Evolutionary conservation across 1,139 yeast species (phyloP).

Genomic region (Yamadazyma membranifaciens): DNA sequence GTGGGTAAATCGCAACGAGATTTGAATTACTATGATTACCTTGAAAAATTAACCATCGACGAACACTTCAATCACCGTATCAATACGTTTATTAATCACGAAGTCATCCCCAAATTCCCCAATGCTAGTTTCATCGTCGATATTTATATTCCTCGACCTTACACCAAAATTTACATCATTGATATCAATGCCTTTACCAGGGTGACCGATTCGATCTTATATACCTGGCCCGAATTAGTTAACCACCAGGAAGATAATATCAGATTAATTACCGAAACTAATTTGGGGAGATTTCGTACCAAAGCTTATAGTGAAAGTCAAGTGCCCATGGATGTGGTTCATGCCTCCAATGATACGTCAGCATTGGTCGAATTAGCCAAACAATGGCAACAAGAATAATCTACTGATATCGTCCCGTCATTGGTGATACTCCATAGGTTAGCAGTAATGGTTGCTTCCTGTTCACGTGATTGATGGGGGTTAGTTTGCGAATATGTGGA

Average conservation of each 20-base stretch:
- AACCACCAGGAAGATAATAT: constrained; percentile 35
- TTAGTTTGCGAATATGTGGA: no score
- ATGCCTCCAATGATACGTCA: constrained; percentile 68
- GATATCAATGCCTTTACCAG: constrained; percentile 87
- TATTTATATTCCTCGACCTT: constrained; percentile 77
- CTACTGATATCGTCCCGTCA: no score
- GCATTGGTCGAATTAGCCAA: constrained; percentile 64
- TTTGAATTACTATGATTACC: constrained; percentile 72
- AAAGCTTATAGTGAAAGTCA: constrained; percentile 87
- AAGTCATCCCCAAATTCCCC: constrained; percentile 49
- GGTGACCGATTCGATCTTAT: constrained; percentile 72
- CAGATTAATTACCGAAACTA: constrained; percentile 66
- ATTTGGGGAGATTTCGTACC: constrained; percentile 69
- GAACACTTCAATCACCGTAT: constrained; percentile 35
- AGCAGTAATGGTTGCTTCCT: no score
- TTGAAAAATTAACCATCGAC: constrained; percentile 49
- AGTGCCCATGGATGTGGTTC: constrained; percentile 88
- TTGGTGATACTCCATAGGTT: no score
- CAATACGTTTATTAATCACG: constrained; percentile 50
- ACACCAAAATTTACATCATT: constrained; percentile 59
- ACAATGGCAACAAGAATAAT: constrained; percentile 42
- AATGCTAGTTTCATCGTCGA: constrained; percentile 69
- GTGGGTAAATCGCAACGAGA: constrained; percentile 85
- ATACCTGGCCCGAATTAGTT: constrained; percentile 79
- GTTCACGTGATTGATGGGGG: no score